phyloP scores from a whole-genome alignment of 2,329 filamentous ascomycete species.

The Cladobotryum mycophilum region DNA sequence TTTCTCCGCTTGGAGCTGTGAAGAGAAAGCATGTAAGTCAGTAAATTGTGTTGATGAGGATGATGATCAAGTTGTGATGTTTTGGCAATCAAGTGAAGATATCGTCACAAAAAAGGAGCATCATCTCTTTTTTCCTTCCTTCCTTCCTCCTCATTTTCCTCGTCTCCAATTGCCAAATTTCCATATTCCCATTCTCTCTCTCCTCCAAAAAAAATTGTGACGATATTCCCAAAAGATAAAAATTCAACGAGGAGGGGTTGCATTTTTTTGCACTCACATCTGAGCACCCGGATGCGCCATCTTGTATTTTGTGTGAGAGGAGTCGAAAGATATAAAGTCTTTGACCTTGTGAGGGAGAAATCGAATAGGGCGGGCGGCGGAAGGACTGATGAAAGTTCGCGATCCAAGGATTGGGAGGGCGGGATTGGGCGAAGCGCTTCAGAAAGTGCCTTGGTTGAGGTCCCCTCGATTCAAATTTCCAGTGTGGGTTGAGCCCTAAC shows the following conservation, averaged over 20 bases:
- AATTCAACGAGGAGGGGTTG: slow-evolving; percentile 9
- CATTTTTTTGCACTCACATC: slow-evolving; percentile 44
- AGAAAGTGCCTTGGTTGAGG: slow-evolving; percentile 4
- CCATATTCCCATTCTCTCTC: background rate
- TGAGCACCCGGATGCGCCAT: slow-evolving; percentile 57
- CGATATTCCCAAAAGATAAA: background rate
- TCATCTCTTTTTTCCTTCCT: background rate
- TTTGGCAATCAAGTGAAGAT: slow-evolving; percentile 7
- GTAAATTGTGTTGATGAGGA: background rate
- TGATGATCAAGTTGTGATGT: background rate
- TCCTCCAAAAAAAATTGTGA: background rate
- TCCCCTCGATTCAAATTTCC: slow-evolving; percentile 16
- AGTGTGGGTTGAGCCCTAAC: slow-evolving; percentile 28
- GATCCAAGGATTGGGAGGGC: slow-evolving; percentile 8
- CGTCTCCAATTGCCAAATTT: background rate
- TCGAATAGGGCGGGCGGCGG: slow-evolving; percentile 22
- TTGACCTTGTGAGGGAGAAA: slow-evolving; percentile 28
- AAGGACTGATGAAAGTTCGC: slow-evolving; percentile 10
- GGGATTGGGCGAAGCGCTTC: slow-evolving; percentile 5
- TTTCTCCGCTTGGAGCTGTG: slow-evolving; percentile 84
- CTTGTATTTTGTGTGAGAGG: slow-evolving; percentile 33
- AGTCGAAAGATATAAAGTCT: slow-evolving; percentile 17
- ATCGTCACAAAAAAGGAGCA: background rate
- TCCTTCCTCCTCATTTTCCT: background rate
- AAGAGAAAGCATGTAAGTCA: background rate